A percentile compares a stretch with the other conserved stretches of the same genome.
Evolutionary conservation across 1,284 basidiomycete genomes (phyloP).

Genomic region (Cystobasidiaceae sp.): DNA sequence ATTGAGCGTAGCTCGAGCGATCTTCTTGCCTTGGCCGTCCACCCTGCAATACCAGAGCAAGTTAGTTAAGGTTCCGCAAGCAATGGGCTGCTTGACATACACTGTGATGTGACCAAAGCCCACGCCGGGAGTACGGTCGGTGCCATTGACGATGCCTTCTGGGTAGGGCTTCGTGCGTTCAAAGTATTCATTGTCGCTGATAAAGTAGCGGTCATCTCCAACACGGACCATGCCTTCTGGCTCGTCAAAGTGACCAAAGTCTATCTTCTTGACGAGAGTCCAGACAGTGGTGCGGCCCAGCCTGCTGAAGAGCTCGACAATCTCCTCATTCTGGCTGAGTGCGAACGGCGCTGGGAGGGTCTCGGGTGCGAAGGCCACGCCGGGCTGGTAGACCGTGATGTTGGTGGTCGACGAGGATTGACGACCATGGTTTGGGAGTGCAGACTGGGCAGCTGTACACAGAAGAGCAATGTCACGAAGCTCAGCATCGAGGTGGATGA

Average conservation of each 20-base stretch:
- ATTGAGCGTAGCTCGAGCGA: background rate
- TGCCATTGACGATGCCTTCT: background rate
- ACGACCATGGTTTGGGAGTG: too few relatives aligned
- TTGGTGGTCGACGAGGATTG: too few relatives aligned
- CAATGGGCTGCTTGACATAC: background rate
- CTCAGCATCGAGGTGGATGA: too few relatives aligned
- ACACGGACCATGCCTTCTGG: background rate
- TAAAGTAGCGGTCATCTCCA: background rate
- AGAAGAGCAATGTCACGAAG: too few relatives aligned
- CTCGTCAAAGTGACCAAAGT: background rate
- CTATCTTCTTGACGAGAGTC: background rate
- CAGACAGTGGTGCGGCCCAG: background rate
- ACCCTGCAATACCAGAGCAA: background rate
- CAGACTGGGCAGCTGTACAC: too few relatives aligned
- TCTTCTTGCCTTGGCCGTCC: background rate
- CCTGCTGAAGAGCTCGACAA: background rate
- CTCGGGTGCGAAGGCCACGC: too few relatives aligned
- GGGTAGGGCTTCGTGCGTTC: too few relatives aligned
- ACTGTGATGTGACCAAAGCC: background rate
- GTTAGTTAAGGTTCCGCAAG: background rate
- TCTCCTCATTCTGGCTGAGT: background rate
- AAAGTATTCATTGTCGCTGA: too few relatives aligned
- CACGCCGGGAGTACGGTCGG: background rate
- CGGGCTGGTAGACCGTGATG: too few relatives aligned
- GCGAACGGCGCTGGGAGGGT: background rate